Base-by-base conservation (phyloP, 768 basidiomycete genomes). In the Cyathus striatus region DNA sequence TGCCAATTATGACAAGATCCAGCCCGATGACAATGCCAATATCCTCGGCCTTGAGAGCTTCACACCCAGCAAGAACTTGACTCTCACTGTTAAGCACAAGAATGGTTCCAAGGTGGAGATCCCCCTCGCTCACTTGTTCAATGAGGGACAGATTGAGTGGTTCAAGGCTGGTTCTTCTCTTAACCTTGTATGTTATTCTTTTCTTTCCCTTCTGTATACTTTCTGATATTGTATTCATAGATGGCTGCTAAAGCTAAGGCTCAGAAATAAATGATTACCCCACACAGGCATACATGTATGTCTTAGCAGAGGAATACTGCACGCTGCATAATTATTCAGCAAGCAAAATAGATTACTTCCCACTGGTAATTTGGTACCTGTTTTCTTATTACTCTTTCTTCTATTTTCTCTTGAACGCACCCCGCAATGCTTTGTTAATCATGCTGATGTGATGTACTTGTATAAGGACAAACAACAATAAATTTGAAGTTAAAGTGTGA, bases 121-220 rank as follows among this genome's bases (percentile, higher is more conserved):
- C 51, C 38, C 76, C 17, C 82, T 93, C 47, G 88, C 90, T 21
- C 92, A 96, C 66, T 88, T 90, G 10, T 97, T 96, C 77, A 97
- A 98, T 61, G 86, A 90, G 66, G 91, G 91, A 37, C 94, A 96
- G 68, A 94, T 96, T 59, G 90, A 79, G 54, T 96, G 94, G 94
- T 96, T 96, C 83, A 94, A 93, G 77, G 92, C 92, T 56, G 94
- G 95, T 32, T 91, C 88, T 51, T 90, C 91, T 14, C 80, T 95
- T 41, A 93, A 94, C 76, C 58, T 92, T 68, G 86, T 90, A 52
- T 27, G 78, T 72, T 36, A 16, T n/a, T n/a, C n/a, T 13, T 17
- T 25, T 23, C 27, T 30, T 30, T 10, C 27, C 1, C 9, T 17
- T 9, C 12, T 10, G 4, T 10, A 38, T 2, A 6, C 13, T 13